Evolutionary conservation across 176 grass and related monocot genomes (phyloP).

Genomic region (Zea mays): Zm-B73-REFERENCE-NAM-5.0 NC_050102.1:4907001-4907500

Average conservation of each 20-base stretch:
- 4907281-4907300: constrained; percentile 21
- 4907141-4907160: constrained; percentile 55
- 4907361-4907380: too few relatives aligned
- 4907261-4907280: background rate
- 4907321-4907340: background rate
- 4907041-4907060: constrained; percentile 32
- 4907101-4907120: background rate
- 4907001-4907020: constrained; percentile 5
- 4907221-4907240: background rate
- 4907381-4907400: too few relatives aligned
- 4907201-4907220: background rate
- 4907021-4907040: constrained; percentile 28
- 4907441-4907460: too few relatives aligned
- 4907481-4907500: too few relatives aligned
- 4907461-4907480: too few relatives aligned
- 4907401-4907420: too few relatives aligned
- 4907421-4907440: too few relatives aligned
- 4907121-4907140: background rate
- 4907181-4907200: background rate
- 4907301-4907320: background rate
- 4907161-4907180: background rate
- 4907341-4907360: background rate
- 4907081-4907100: too few relatives aligned
- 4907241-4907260: constrained; percentile 3
- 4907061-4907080: background rate